phyloP scores from a whole-genome alignment of 192 early-diverging fungal genomes.

The Umbelopsis vinacea region DNA sequence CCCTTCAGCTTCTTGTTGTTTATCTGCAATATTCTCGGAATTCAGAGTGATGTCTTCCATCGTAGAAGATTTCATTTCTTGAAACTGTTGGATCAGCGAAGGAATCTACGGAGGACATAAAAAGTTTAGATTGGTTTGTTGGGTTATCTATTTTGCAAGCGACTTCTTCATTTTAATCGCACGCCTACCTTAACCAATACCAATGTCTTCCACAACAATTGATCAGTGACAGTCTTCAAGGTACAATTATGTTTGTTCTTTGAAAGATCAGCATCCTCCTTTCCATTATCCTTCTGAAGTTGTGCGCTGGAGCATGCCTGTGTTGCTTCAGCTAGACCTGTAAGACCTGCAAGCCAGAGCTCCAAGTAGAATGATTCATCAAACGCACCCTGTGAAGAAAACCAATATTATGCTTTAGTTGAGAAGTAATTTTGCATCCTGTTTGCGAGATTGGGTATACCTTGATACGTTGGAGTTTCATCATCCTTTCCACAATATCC shows the following conservation, averaged over 20 bases:
- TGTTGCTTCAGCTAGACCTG: conserved; percentile 47
- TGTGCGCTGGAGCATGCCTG: background rate
- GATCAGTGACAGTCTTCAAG: conserved; percentile 24
- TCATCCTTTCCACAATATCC: conserved; percentile 36
- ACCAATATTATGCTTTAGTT: background rate
- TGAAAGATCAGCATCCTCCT: background rate
- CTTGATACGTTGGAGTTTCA: conserved; percentile 42
- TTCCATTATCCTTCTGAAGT: background rate
- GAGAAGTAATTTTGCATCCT: background rate
- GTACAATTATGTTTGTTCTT: conserved; percentile 20
- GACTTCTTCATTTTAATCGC: background rate
- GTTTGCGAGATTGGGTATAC: background rate
- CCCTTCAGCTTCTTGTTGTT: background rate
- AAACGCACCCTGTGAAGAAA: conserved; percentile 36
- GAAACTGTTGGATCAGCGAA: background rate
- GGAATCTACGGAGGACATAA: background rate
- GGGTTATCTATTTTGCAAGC: background rate
- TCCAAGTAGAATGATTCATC: conserved; percentile 50
- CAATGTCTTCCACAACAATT: conserved; percentile 37
- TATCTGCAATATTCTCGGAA: background rate
- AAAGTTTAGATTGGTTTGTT: background rate
- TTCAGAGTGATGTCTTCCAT: background rate
- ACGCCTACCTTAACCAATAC: conserved; percentile 40
- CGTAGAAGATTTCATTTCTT: conserved; percentile 2
- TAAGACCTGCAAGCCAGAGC: conserved; percentile 45